Percentiles rank a stretch among this genome's conserved stretches.
Evolutionary conservation across 1,284 basidiomycete genomes (phyloP).

Genomic region (Naganishia cerealis): DNA sequence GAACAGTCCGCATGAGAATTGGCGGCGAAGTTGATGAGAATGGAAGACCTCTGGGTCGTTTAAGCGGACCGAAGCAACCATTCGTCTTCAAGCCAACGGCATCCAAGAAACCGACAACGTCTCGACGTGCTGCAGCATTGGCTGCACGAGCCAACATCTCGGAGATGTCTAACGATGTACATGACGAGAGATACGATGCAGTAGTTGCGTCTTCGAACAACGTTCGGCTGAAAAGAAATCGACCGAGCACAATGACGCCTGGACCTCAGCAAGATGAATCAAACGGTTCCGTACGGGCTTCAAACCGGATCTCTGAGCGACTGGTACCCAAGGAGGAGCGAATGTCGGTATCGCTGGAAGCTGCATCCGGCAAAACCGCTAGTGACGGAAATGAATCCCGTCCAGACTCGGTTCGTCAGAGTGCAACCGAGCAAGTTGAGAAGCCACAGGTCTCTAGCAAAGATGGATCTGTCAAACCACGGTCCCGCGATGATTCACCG

Average conservation of each 20-base stretch:
- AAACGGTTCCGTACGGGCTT: neutral
- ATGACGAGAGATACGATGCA: constrained; percentile 29
- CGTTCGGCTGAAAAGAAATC: constrained; percentile 12
- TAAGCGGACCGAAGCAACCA: constrained; percentile 51
- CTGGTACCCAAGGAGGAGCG: constrained; percentile 15
- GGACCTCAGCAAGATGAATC: constrained; percentile 11
- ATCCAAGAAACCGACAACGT: constrained; percentile 52
- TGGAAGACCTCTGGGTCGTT: constrained; percentile 39
- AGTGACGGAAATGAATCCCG: neutral
- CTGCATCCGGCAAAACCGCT: neutral
- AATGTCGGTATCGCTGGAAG: constrained; percentile 1
- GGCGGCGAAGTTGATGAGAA: constrained; percentile 46
- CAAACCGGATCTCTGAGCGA: constrained; percentile 13
- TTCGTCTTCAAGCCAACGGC: constrained; percentile 65
- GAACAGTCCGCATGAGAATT: constrained; percentile 85
- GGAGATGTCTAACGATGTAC: constrained; percentile 49
- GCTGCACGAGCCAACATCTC: constrained; percentile 64
- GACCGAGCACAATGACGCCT: constrained; percentile 16
- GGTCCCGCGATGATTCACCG: constrained; percentile 33
- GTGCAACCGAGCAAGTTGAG: constrained; percentile 1
- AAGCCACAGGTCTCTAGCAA: neutral
- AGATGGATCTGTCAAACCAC: constrained; percentile 13
- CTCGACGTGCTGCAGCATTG: constrained; percentile 76
- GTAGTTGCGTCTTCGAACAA: neutral
- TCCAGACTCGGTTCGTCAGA: constrained; percentile 42